Base-by-base conservation (phyloP, 2,329 filamentous ascomycete species). In the Leptographium lundbergii region DNA sequence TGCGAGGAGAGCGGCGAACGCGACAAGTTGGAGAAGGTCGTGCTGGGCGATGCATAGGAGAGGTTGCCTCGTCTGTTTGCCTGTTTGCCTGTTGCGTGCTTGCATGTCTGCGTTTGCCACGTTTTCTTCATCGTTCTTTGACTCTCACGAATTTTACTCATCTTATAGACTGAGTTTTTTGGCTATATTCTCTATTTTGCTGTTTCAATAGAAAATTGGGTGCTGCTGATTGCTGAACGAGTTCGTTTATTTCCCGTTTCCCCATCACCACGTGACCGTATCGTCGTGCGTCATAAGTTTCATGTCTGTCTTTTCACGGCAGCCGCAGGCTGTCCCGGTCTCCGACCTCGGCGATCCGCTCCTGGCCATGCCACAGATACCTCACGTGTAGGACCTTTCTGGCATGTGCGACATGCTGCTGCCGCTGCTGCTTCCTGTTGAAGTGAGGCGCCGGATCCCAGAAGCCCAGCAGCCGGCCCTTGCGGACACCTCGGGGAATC, bases 1-100 rank as follows among this genome's bases (percentile, higher is more conserved):
- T 82, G 81, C 48, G 75, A 80, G 67, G 77, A 81, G 67, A 84
- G 79, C 63, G 81, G 81, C 0, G 81, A 84, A 72, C 77, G 72
- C 66, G 77, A 81, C 1, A 78, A 75, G 67, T 65, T 84, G 61
- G 72, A 70, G 62, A 71, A 71, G 29, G 75, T 81, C 14, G 75
- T 81, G 3, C 68, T 71, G 63, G 68, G 69, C 34, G 24, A 54
- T 19, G 34, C 53, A 13, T 39, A 25, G 34, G 14, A 10, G 10
- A 10, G 29, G 29, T 32, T 32, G 29, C 29, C 29, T 10, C 29
- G 45, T 39, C 25, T 48, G 17, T 36, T 57, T 19, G 14, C 50
- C 19, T 34, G 22, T 57, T 9, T 50, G 14, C 25, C 36, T 51
- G 17, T 51, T 51, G 48, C 22, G 4, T 53, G 13, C 19, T 19